Base-by-base conservation (phyloP, 768 basidiomycete genomes). In the Kwoniella botswanensis region DNA sequence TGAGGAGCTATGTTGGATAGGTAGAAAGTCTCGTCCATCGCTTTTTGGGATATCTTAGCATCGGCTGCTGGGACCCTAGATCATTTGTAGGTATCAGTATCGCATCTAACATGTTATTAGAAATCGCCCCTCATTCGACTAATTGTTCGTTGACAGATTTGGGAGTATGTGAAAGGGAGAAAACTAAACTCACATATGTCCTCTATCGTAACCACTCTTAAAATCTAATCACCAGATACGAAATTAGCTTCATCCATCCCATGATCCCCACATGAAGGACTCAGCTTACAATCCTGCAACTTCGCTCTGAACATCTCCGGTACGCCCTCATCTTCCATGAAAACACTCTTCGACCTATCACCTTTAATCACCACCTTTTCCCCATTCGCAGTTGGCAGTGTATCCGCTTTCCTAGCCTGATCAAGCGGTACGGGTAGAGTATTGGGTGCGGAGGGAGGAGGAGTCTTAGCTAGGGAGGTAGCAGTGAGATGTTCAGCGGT, bases 1-100 rank as follows among this genome's bases (percentile, higher is more conserved):
- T 99, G 97, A 54, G 97, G 97, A 4, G 97, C 96, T 63, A 99
- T 97, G 79, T 99, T 99, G 0, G 93, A 90, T 56, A 99, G 85
- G 44, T 93, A 85, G 83, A 99, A 99, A 0, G 96, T 99, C 84
- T 99, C 94, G 81, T 98, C 84, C 96, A 98, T 98, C 11, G 96
- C 96, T 66, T 88, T 87, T 85, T 94, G 94, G 17, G 92, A 93
- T 42, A 86, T 84, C 82, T 95, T 98, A 9, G 94, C 95, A 84
- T 99, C 97, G 41, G 96, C 96, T 21, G 96, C 96, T 43, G 95
- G 94, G 0, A 96, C 94, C 93, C 93, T 93, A 68, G 11, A 26
- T 26, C 26, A 26, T 26, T 26, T 26, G 26, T 26, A 26, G 26
- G 4, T 26, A 26, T 26, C 26, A 26, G 26, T 26, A 26, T 26